Percentiles rank a stretch among this genome's conserved stretches.
Evolutionary conservation across 2,329 filamentous ascomycete species (phyloP).

Genomic region (Pseudomassariella vexata): DNA sequence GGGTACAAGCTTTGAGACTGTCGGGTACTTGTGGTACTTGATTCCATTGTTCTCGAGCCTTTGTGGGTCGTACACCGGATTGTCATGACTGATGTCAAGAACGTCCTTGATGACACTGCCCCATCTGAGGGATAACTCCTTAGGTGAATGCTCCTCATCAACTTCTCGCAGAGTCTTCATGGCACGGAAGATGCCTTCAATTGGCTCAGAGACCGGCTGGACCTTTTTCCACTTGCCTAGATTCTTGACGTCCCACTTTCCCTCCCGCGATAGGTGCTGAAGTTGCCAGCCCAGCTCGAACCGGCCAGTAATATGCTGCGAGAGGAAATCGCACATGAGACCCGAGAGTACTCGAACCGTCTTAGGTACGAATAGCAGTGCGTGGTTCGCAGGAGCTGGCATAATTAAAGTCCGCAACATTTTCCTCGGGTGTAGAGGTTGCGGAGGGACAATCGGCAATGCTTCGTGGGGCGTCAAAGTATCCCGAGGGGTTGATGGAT

Average conservation of each 20-base stretch:
- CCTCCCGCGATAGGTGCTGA: conserved; percentile 78
- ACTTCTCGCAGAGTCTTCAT: conserved; percentile 92
- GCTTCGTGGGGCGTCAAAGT: conserved; percentile 36
- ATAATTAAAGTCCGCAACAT: conserved; percentile 65
- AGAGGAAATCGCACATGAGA: conserved; percentile 76
- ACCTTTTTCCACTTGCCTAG: conserved; percentile 85
- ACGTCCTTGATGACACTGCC: conserved; percentile 64
- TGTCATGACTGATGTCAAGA: conserved; percentile 87
- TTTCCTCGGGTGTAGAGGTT: conserved; percentile 41
- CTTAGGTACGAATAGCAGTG: conserved; percentile 72
- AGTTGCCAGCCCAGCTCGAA: conserved; percentile 87
- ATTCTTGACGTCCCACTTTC: conserved; percentile 98
- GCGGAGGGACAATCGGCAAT: conserved; percentile 35
- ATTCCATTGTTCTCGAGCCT: conserved; percentile 62
- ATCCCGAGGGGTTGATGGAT: conserved; percentile 41
- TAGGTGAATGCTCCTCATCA: conserved; percentile 75
- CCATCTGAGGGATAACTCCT: conserved; percentile 51
- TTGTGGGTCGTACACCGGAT: conserved; percentile 79
- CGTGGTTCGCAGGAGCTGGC: conserved; percentile 72
- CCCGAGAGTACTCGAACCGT: conserved; percentile 74
- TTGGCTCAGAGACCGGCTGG: conserved; percentile 68
- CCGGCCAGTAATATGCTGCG: conserved; percentile 66
- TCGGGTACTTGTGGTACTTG: conserved; percentile 81
- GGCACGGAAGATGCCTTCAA: conserved; percentile 75
- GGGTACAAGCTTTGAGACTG: conserved; percentile 86